These are phyloP conservation scores for Pseudodiploospora longispora DNA, from an alignment of 2,329 filamentous ascomycete genomes.

Conservation along the genomic window DNA sequence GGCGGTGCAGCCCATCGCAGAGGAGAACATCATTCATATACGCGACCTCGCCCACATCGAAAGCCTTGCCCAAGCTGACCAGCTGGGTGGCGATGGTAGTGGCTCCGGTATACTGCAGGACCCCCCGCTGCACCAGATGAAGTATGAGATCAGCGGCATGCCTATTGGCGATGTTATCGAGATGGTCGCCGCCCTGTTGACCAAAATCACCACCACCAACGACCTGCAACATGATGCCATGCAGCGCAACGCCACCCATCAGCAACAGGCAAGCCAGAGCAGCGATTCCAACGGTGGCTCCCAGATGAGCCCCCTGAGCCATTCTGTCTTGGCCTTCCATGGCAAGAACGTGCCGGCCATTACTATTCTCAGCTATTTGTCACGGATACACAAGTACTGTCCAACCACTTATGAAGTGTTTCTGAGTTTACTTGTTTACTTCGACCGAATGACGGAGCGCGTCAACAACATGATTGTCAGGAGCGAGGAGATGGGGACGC, in stretches of 20 bases:
- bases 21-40: slow-evolving; percentile 61
- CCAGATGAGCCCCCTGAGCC: slow-evolving; percentile 51
- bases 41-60: slow-evolving; percentile 88
- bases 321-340: slow-evolving; percentile 83
- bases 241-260: slow-evolving; percentile 60
- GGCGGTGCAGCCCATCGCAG: slow-evolving; percentile 17
- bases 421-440: slow-evolving; percentile 88
- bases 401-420: slow-evolving; percentile 98
- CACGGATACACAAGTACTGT: slow-evolving; percentile 96
- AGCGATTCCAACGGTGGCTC: slow-evolving; percentile 43
- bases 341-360: slow-evolving; percentile 97
- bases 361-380: slow-evolving; percentile 91
- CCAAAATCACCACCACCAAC: slow-evolving; percentile 96
- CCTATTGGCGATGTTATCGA: slow-evolving; percentile 96
- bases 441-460: slow-evolving; percentile 96
- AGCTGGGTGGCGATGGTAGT: slow-evolving; percentile 38
- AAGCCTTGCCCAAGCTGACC: slow-evolving; percentile 73
- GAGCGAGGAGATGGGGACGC: slow-evolving; percentile 46
- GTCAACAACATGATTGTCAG: slow-evolving; percentile 77
- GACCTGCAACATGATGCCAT: slow-evolving; percentile 88
- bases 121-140: slow-evolving; percentile 46
- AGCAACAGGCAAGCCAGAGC: slow-evolving; percentile 44
- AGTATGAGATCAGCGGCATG: slow-evolving; percentile 96
- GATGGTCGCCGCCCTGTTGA: slow-evolving; percentile 93
- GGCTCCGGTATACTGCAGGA: slow-evolving; percentile 42